Percentiles rank a stretch among this genome's conserved stretches.
These are phyloP conservation scores for Globisporangium splendens DNA, from an alignment of 352 stramenopile species.

Conservation along the genomic window DNA sequence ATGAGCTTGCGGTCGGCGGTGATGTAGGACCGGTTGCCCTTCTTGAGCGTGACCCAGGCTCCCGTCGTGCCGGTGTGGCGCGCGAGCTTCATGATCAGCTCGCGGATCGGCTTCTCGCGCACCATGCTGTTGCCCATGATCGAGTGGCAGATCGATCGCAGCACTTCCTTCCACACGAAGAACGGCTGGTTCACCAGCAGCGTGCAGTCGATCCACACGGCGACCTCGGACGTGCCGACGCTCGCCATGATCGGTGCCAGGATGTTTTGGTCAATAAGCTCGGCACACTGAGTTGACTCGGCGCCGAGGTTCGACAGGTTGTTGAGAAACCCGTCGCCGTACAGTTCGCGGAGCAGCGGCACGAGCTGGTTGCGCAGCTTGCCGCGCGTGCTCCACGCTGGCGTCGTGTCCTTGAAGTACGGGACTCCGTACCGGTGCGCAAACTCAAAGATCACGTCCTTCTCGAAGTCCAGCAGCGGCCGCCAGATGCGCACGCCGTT, in stretches of 20 bases:
- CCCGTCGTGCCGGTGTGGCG: conserved; percentile 38
- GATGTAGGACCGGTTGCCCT: conserved; percentile 75
- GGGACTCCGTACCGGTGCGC: conserved; percentile 94
- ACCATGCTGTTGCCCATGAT: conserved; percentile 84
- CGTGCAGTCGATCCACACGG: conserved; percentile 70
- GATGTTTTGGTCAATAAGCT: conserved; percentile 57
- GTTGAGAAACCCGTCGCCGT: conserved; percentile 87
- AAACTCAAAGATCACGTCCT: conserved; percentile 94
- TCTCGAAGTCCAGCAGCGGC: conserved; percentile 92
- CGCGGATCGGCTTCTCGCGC: conserved; percentile 74
- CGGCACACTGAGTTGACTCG: conserved; percentile 76
- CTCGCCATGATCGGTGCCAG: conserved; percentile 59
- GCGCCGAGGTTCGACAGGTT: conserved; percentile 77
- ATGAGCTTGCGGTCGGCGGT: conserved; percentile 60
- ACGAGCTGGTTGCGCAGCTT: conserved; percentile 95
- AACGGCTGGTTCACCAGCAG: conserved; percentile 56
- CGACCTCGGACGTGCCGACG: conserved; percentile 52
- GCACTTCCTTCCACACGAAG: conserved; percentile 87
- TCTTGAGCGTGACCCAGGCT: conserved; percentile 85
- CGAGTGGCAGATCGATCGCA: conserved; percentile 74
- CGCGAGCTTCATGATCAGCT: conserved; percentile 71
- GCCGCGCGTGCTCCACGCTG: conserved; percentile 94
- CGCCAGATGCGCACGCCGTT: conserved; percentile 88
- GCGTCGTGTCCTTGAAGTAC: conserved; percentile 98
- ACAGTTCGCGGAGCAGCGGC: conserved; percentile 94